Evolutionary conservation across 129 eudicot genomes (phyloP).

Genomic region (Chrysanthemum seticuspe): DNA sequence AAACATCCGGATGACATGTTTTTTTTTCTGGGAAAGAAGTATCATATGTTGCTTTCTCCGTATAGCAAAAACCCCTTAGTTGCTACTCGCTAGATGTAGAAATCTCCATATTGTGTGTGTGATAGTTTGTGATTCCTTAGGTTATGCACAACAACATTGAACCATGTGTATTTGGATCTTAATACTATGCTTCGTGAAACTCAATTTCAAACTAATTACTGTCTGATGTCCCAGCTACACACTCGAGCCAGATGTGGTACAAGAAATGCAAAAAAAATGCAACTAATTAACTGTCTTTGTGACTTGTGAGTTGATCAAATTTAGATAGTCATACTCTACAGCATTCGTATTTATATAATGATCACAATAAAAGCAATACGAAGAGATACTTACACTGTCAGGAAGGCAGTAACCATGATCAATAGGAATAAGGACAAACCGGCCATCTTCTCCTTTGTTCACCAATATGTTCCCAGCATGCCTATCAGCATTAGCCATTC

Average conservation of each 20-base stretch:
- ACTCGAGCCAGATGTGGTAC: not conserved
- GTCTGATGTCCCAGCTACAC: not conserved
- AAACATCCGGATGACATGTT: no score
- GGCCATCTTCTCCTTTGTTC: slow-evolving; percentile 52
- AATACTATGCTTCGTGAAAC: not conserved
- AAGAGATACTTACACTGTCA: slow-evolving; percentile 46
- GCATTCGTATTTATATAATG: not conserved
- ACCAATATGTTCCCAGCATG: slow-evolving; percentile 32
- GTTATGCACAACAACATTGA: not conserved
- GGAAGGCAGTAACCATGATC: slow-evolving; percentile 91
- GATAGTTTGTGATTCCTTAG: not conserved
- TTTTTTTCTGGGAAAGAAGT: no score
- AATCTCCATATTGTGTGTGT: no score
- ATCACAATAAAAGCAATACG: not conserved
- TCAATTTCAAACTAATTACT: not conserved
- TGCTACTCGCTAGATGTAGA: no score
- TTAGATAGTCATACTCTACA: not conserved
- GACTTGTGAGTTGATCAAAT: not conserved
- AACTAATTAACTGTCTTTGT: not conserved
- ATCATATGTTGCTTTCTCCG: no score
- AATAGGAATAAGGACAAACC: slow-evolving; percentile 51
- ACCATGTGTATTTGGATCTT: not conserved
- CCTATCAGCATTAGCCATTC: slow-evolving; percentile 67
- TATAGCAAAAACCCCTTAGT: no score
- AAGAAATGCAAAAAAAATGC: not conserved